Percentiles rank a stretch among this genome's conserved stretches.
Evolutionary conservation across 306 rosid genomes (phyloP).

Genomic region (Chamaecrista fasciculata): DNA sequence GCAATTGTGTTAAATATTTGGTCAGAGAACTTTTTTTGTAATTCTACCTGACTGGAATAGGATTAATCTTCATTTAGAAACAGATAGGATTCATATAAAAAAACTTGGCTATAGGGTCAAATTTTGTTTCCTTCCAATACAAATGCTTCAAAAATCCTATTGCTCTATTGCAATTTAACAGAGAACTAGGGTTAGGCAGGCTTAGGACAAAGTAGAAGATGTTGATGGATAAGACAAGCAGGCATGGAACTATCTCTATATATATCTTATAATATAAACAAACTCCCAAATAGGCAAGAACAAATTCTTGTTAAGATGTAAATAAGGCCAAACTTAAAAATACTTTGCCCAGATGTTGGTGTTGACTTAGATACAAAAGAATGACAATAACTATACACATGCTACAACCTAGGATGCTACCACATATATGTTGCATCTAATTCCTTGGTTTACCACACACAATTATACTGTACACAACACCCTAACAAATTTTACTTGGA

Average conservation of each 20-base stretch:
- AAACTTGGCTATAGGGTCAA: background rate
- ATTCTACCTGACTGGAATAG: no score
- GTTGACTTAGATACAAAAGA: slow-evolving; percentile 2
- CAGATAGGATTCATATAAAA: no score
- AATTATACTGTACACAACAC: slow-evolving; percentile 24
- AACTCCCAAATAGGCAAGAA: background rate
- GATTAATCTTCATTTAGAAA: no score
- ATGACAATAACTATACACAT: slow-evolving; percentile 27
- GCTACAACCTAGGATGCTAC: background rate
- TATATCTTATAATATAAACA: background rate
- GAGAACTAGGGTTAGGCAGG: background rate
- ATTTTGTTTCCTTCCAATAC: background rate
- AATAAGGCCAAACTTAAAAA: background rate
- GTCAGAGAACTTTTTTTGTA: no score
- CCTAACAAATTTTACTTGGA: slow-evolving; percentile 15
- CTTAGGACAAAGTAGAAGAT: background rate
- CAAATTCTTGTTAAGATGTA: background rate
- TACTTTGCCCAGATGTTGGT: background rate
- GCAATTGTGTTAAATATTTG: no score
- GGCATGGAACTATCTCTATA: background rate
- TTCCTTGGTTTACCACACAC: slow-evolving; percentile 15
- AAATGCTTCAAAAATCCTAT: background rate
- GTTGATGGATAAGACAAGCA: background rate
- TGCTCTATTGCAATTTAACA: background rate
- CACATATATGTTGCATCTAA: slow-evolving; percentile 15